Conservation (phyloP, 2,329 filamentous ascomycete genomes). For the Pyricularia pennisetigena region DNA sequence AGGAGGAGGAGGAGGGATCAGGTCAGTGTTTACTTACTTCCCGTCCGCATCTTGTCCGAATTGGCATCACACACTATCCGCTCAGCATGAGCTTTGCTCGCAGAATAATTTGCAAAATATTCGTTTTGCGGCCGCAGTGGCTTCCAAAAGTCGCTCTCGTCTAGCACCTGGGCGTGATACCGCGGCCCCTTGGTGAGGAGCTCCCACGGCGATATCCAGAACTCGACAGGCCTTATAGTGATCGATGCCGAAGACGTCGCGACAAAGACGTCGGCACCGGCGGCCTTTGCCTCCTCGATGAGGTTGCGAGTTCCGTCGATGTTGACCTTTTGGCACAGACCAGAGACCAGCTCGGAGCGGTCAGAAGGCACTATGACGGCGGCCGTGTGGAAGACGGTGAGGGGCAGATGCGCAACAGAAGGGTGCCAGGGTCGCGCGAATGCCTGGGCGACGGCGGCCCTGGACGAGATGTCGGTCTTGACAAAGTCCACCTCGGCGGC, state of each 20-base stretch:
- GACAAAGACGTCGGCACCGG: conserved; percentile 32
- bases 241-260: conserved; percentile 37
- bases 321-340: conserved; percentile 31
- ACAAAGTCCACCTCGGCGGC: conserved; percentile 26
- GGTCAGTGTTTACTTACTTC: conserved; percentile 16
- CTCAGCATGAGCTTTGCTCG: conserved; percentile 35
- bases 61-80: conserved; percentile 26
- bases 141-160: conserved; percentile 28
- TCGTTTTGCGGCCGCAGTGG: conserved; percentile 24
- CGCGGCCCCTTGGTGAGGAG: conserved; percentile 18
- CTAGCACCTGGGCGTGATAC: conserved; percentile 28
- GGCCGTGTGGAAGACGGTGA: conserved; percentile 40
- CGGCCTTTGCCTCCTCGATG: conserved; percentile 27
- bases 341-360: conserved; percentile 27
- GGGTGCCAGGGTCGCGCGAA: conserved; percentile 32
- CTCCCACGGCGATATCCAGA: conserved; percentile 28
- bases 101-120: conserved; percentile 35
- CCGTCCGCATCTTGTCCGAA: conserved; percentile 31
- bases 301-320: conserved; percentile 35
- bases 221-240: conserved; percentile 23
- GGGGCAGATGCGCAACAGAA: conserved; percentile 25
- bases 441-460: conserved; percentile 23
- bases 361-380: conserved; percentile 34
- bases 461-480: conserved; percentile 33
- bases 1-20: no score